Conservation (phyloP, 768 basidiomycete species). For the Pisolithus albus region DNA sequence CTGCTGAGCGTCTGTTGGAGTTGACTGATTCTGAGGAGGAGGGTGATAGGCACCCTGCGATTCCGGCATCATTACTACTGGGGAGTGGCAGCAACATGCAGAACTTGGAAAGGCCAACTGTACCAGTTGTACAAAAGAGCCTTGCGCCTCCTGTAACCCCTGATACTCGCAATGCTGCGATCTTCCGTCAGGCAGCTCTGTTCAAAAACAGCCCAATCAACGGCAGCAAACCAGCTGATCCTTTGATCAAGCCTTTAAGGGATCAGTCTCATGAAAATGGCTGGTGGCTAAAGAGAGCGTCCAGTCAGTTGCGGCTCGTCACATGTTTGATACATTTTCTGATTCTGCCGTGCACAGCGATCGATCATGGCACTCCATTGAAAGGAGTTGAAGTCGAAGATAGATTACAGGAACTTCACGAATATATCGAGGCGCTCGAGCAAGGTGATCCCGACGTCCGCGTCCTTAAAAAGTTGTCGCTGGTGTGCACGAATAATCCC, state of each 20-base stretch:
- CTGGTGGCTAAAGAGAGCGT: slow-evolving; percentile 81
- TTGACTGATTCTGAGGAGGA: slow-evolving; percentile 77
- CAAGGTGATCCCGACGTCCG: slow-evolving; percentile 43
- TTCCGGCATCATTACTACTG: slow-evolving; percentile 50
- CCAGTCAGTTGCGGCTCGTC: slow-evolving; percentile 41
- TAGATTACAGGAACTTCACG: slow-evolving; percentile 44
- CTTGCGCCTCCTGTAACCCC: slow-evolving; percentile 56
- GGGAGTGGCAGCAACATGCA: slow-evolving; percentile 34
- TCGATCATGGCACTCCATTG: slow-evolving; percentile 43
- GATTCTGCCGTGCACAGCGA: slow-evolving; percentile 13
- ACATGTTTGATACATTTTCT: slow-evolving; percentile 4
- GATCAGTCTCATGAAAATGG: slow-evolving; percentile 62
- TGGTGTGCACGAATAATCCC: slow-evolving; percentile 56
- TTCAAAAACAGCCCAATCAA: slow-evolving; percentile 78
- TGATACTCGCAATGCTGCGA: slow-evolving; percentile 44
- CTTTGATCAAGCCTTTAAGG: slow-evolving; percentile 63
- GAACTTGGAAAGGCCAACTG: slow-evolving; percentile 32
- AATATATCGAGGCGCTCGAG: slow-evolving; percentile 49
- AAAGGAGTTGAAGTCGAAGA: slow-evolving; percentile 35
- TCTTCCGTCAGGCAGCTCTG: slow-evolving; percentile 68
- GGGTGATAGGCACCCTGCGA: slow-evolving; percentile 40
- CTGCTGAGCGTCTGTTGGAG: slow-evolving; percentile 82
- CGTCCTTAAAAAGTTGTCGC: slow-evolving; percentile 58
- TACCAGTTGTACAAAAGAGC: slow-evolving; percentile 28
- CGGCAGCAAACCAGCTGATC: slow-evolving; percentile 41